A percentile compares a stretch with the other conserved stretches of the same genome.
phyloP scores from a whole-genome alignment of 495 filamentous ascomycete species.

The Neurospora sp. region DNA sequence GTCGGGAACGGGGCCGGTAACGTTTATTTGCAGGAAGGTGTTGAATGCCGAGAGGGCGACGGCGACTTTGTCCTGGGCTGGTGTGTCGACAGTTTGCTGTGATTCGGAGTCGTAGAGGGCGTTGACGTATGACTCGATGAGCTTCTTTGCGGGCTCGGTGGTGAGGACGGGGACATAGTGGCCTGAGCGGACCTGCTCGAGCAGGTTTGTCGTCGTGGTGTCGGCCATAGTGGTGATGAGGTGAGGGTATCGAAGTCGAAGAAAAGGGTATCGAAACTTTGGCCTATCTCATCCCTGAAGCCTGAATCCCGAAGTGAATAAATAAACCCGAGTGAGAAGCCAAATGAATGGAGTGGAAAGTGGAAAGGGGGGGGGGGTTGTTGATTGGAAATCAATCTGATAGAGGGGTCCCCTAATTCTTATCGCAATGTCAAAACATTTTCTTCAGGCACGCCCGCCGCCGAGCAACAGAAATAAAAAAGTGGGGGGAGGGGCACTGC shows the following conservation, averaged over 20 bases:
- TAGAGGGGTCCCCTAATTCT: background rate
- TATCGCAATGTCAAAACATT: background rate
- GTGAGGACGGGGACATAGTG: slow-evolving; percentile 16
- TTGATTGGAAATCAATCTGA: background rate
- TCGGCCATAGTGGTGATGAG: background rate
- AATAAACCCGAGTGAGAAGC: background rate
- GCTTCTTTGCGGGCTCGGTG: slow-evolving; percentile 5
- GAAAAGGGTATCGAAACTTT: background rate
- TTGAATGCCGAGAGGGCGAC: slow-evolving; percentile 64
- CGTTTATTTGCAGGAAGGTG: slow-evolving; percentile 82
- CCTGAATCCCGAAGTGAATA: background rate
- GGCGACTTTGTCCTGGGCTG: slow-evolving; percentile 20
- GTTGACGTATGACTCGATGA: slow-evolving; percentile 10
- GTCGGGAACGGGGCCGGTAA: slow-evolving; percentile 78
- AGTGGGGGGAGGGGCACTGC: slow-evolving; percentile 26
- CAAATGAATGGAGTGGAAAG: background rate
- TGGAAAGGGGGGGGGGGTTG: background rate
- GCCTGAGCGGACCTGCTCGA: slow-evolving; percentile 6
- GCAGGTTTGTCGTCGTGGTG: background rate
- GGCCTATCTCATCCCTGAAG: background rate
- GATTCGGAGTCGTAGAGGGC: background rate
- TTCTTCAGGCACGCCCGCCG: background rate
- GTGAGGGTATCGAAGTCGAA: background rate
- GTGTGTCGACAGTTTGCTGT: slow-evolving; percentile 18
- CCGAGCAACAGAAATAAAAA: slow-evolving; percentile 2